phyloP scores from a whole-genome alignment of 805 yeast genomes.

The Wickerhamiella parazyma region DNA sequence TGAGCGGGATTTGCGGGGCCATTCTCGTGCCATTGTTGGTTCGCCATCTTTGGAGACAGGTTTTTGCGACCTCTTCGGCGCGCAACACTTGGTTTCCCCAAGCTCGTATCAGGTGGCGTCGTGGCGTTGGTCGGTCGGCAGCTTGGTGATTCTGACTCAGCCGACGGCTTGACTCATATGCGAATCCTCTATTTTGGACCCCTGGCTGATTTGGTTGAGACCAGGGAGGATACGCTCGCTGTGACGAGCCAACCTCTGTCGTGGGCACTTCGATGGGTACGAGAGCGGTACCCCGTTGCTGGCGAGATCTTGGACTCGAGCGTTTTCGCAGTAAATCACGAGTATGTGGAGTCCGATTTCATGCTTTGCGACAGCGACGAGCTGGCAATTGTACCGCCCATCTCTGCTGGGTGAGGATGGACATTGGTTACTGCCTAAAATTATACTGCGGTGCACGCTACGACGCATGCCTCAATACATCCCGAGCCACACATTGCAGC shows the following conservation, averaged over 20 bases:
- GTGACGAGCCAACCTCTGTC: neutral
- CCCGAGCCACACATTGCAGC: too few species aligned
- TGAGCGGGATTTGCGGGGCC: too few species aligned
- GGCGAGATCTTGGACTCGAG: constrained; percentile 15
- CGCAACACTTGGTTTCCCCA: too few species aligned
- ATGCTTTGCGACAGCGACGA: constrained; percentile 14
- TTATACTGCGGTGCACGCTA: too few species aligned
- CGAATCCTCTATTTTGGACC: constrained; percentile 22
- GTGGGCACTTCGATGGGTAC: constrained; percentile 11
- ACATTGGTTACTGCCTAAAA: neutral
- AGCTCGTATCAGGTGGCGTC: neutral
- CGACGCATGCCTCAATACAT: too few species aligned
- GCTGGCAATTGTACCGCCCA: constrained; percentile 23
- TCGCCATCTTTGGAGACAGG: too few species aligned
- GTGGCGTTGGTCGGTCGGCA: neutral
- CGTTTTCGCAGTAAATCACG: constrained; percentile 19
- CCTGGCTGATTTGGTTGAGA: constrained; percentile 15
- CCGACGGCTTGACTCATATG: neutral
- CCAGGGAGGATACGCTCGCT: neutral
- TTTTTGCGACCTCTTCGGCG: too few species aligned
- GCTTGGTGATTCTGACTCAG: too few species aligned
- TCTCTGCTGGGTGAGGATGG: constrained; percentile 19
- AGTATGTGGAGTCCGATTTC: constrained; percentile 14
- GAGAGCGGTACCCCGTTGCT: constrained; percentile 11
- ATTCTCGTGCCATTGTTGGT: too few species aligned